Percentiles rank a stretch among this genome's conserved stretches.
These are phyloP conservation scores for Lachancea thermotolerans DNA, from an alignment of 805 yeast species.

Conservation along the genomic window DNA sequence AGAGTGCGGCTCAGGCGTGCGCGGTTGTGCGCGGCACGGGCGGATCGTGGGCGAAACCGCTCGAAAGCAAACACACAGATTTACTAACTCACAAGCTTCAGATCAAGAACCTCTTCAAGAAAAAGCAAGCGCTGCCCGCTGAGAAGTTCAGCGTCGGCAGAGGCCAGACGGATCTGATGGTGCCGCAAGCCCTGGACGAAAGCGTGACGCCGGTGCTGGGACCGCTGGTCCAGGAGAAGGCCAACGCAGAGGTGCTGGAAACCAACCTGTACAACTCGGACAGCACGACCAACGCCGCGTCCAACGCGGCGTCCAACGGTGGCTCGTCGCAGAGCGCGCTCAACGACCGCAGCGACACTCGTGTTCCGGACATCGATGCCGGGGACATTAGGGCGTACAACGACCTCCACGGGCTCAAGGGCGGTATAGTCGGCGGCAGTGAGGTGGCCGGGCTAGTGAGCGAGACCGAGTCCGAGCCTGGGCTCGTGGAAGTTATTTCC, in stretches of 20 bases:
- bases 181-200: constrained; percentile 1
- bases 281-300: background rate
- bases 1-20: too few relatives aligned
- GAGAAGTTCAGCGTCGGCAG: background rate
- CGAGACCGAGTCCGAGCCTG: background rate
- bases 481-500: constrained; percentile 1
- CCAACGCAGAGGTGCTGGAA: constrained; percentile 3
- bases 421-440: too few relatives aligned
- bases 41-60: too few relatives aligned
- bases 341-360: constrained; percentile 7
- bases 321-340: background rate
- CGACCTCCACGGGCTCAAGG: too few relatives aligned
- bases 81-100: constrained; percentile 4
- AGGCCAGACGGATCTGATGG: background rate
- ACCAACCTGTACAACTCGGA: constrained; percentile 1
- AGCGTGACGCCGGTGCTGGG: constrained; percentile 3
- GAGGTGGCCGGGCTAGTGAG: background rate
- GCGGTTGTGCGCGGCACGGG: too few relatives aligned
- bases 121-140: constrained; percentile 13
- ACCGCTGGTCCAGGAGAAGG: constrained; percentile 2
- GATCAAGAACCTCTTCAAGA: constrained; percentile 16
- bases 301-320: background rate
- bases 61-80: background rate
- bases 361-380: background rate
- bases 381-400: too few relatives aligned